Percentiles rank a stretch among this genome's conserved stretches.
These are phyloP conservation scores for Bretziella fagacearum DNA, from an alignment of 2,329 filamentous ascomycete species.

Conservation along the genomic window DNA sequence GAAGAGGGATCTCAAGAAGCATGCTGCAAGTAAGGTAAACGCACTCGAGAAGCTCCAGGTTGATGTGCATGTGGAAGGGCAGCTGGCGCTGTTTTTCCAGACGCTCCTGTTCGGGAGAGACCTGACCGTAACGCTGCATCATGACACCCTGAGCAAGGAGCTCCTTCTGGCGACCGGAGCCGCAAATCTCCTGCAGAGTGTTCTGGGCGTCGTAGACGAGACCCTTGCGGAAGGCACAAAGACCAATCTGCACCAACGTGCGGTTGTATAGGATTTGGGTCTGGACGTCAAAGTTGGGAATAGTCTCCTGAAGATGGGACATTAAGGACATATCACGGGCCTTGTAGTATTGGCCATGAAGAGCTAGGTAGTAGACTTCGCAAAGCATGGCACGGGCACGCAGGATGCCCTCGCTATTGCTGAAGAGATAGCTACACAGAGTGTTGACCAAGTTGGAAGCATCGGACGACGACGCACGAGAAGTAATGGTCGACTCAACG, in stretches of 20 bases:
- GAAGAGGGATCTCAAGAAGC: conserved; percentile 92
- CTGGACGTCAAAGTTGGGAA: conserved; percentile 88
- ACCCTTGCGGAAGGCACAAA: conserved; percentile 94
- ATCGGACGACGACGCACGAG: conserved; percentile 50
- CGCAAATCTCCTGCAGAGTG: conserved; percentile 94
- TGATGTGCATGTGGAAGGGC: conserved; percentile 99
- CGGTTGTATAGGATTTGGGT: conserved; percentile 98
- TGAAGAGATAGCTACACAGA: conserved; percentile 89
- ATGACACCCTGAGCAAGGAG: conserved; percentile 94
- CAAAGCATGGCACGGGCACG: conserved; percentile 93
- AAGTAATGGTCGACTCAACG: conserved; percentile 66
- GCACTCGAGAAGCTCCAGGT: conserved; percentile 92
- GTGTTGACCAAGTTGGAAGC: conserved; percentile 62
- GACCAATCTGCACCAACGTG: conserved; percentile 89
- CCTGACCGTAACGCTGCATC: conserved; percentile 91
- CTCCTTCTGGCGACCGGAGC: conserved; percentile 94
- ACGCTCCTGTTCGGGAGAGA: conserved; percentile 93
- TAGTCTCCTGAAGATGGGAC: conserved; percentile 96
- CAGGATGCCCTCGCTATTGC: conserved; percentile 87
- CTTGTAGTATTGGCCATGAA: conserved; percentile 96
- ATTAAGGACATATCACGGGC: conserved; percentile 98
- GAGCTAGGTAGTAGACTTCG: conserved; percentile 94
- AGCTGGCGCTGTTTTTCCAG: conserved; percentile 93
- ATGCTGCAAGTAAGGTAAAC: conserved; percentile 98
- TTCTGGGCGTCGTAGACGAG: conserved; percentile 96